Evolutionary conservation across 371 early-diverging fungal species (phyloP), one percentile per base, ranked within the genome.

Genomic region (Dentiscutata heterogama): DNA sequence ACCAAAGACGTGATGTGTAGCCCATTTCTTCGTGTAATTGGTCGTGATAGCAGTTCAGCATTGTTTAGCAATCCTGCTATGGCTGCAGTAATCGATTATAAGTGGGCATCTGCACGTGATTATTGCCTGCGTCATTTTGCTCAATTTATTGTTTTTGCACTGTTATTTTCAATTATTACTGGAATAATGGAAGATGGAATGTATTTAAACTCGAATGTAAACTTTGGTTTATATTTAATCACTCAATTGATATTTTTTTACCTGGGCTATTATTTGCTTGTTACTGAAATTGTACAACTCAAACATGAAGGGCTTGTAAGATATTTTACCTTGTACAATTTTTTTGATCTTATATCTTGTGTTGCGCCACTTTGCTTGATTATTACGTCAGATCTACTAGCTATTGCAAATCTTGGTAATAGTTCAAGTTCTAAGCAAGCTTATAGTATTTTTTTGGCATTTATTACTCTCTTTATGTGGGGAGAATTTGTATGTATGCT

Each of bases 71-170:
- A 78, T 78, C 78, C 78, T 35, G 46, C 51, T 13, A 64, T 64
- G 2, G 64, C 63, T 46, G 78, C 78, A 4, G 27, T 78, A 64
- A 78, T 78, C 6, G 78, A 78, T 53, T 78, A 64, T 25, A 61
- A 78, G 31, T 78, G 78, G 78, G 22, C 10, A 50, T 22, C n/a
- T 11, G 56, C 76, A 3, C 35, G 76, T 22, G 56, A 56, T 42
- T 56, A 60, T 76, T 60, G 29, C 20, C 5, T 61, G 4, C 39
- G 76, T 14, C 76, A 60, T 22, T 31, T 56, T 39, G 10, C 16
- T 10, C 8, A 39, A 5, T 76, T n/a, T 35, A 14, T 76, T 60
- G 20, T 20, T 42, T 76, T 42, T 35, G 76, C 76, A 2, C 0
- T 58, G 18, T 76, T 61, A 60, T 76, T 76, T 60, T 20, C 22